phyloP scores from a whole-genome alignment of 1,284 basidiomycete genomes.

The Bondarzewia mesenterica region DNA sequence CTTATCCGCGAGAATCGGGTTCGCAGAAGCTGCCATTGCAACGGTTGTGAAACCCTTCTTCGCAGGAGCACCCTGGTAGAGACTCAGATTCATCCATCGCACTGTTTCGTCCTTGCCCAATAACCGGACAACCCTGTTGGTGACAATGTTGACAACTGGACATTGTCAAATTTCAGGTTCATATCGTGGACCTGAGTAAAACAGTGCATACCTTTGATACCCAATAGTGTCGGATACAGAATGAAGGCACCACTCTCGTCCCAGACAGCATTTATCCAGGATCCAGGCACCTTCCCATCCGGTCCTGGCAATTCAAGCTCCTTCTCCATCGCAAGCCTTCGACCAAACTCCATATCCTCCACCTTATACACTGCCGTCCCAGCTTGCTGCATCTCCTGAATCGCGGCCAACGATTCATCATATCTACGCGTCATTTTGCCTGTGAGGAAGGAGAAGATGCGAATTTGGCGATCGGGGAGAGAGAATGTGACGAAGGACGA shows the following conservation, averaged over 20 bases:
- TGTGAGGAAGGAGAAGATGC: conserved; percentile 85
- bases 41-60: conserved; percentile 83
- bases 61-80: conserved; percentile 91
- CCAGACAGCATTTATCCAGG: conserved; percentile 87
- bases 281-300: conserved; percentile 59
- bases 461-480: conserved; percentile 86
- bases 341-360: conserved; percentile 99
- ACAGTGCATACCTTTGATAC: conserved; percentile 81
- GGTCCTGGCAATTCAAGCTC: conserved; percentile 79
- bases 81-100: conserved; percentile 80
- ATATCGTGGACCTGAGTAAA: background rate
- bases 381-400: conserved; percentile 96
- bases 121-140: conserved; percentile 86
- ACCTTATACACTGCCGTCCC: conserved; percentile 86
- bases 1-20: conserved; percentile 86
- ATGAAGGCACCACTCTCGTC: conserved; percentile 96
- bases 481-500: conserved; percentile 90
- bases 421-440: conserved; percentile 91
- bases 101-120: conserved; percentile 94
- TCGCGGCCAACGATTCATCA: conserved; percentile 88
- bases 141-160: conserved; percentile 88
- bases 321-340: conserved; percentile 85
- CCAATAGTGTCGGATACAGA: conserved; percentile 88
- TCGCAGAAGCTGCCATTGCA: conserved; percentile 92
- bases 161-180: background rate